phyloP scores from a whole-genome alignment of 164 flowering plant genomes.

The Stephania japonica region DNA sequence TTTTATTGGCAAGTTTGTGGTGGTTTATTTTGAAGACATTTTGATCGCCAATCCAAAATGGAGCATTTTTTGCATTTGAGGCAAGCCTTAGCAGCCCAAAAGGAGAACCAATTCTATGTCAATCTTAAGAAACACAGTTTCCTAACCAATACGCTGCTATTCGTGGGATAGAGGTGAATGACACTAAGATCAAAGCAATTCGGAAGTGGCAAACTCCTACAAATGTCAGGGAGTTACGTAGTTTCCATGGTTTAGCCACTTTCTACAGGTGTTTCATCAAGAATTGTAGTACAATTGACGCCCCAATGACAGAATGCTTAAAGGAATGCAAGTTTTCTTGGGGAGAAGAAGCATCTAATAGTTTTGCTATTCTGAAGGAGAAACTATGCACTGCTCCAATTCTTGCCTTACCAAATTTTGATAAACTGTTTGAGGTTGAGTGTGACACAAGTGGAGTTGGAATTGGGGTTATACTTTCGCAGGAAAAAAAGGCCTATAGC shows the following conservation, averaged over 20 bases:
- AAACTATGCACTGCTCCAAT: neutral
- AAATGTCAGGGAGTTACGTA: neutral
- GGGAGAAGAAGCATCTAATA: neutral
- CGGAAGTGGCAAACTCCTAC: neutral
- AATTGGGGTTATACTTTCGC: neutral
- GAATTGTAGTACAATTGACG: neutral
- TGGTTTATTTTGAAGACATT: slow-evolving; percentile 14
- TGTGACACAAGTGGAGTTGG: slow-evolving; percentile 2
- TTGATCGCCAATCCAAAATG: neutral
- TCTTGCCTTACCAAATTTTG: neutral
- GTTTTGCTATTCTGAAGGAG: slow-evolving; percentile 1
- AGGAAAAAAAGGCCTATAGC: neutral
- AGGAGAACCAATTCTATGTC: neutral
- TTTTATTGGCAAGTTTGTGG: slow-evolving; percentile 7
- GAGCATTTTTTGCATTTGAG: slow-evolving; percentile 5
- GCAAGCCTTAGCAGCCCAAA: neutral
- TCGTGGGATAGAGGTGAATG: neutral
- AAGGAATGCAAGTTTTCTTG: neutral
- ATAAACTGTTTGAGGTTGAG: slow-evolving; percentile 1
- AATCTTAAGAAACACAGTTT: neutral
- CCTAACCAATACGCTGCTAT: neutral
- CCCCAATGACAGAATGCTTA: neutral
- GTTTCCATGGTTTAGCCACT: neutral
- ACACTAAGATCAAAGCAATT: neutral
- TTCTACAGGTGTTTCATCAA: slow-evolving; percentile 5